Conservation (phyloP, 2,329 filamentous ascomycete species). For the Fusarium dimerum region DNA sequence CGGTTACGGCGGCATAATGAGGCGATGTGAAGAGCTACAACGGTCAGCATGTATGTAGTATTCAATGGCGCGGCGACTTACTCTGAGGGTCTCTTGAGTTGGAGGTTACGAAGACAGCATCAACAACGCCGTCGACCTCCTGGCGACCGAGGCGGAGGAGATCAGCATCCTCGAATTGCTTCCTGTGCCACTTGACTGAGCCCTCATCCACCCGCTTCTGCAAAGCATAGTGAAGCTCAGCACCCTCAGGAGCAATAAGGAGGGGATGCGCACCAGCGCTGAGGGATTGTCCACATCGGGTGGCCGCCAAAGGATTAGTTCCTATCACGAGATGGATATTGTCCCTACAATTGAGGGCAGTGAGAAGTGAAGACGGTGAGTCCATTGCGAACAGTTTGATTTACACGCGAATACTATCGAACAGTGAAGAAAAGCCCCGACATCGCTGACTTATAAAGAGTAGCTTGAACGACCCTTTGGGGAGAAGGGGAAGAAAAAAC, state of each 20-base stretch:
- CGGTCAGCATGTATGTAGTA: background rate
- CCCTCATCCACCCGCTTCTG: slow-evolving; percentile 66
- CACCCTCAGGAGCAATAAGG: slow-evolving; percentile 69
- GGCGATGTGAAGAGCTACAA: slow-evolving; percentile 66
- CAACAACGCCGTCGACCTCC: slow-evolving; percentile 77
- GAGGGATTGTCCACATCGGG: slow-evolving; percentile 77
- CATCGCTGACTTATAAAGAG: no score
- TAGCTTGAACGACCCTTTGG: no score
- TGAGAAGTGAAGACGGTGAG: slow-evolving; percentile 58
- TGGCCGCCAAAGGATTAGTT: slow-evolving; percentile 81
- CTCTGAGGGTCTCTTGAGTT: slow-evolving; percentile 47
- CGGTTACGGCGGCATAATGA: slow-evolving; percentile 73
- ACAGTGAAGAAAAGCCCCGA: background rate
- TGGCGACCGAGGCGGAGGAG: slow-evolving; percentile 75
- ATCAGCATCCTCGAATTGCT: slow-evolving; percentile 69
- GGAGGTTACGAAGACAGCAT: slow-evolving; percentile 86
- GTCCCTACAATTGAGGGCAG: slow-evolving; percentile 67
- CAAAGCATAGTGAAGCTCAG: slow-evolving; percentile 58
- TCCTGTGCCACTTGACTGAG: slow-evolving; percentile 65
- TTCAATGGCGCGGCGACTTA: slow-evolving; percentile 25
- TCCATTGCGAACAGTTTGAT: slow-evolving; percentile 12
- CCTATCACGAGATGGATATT: slow-evolving; percentile 86
- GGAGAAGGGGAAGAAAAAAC: background rate
- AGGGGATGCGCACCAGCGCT: slow-evolving; percentile 80
- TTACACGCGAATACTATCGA: background rate